Base-by-base conservation (phyloP, 345 rosid genomes). In the Kandelia obovata region DNA sequence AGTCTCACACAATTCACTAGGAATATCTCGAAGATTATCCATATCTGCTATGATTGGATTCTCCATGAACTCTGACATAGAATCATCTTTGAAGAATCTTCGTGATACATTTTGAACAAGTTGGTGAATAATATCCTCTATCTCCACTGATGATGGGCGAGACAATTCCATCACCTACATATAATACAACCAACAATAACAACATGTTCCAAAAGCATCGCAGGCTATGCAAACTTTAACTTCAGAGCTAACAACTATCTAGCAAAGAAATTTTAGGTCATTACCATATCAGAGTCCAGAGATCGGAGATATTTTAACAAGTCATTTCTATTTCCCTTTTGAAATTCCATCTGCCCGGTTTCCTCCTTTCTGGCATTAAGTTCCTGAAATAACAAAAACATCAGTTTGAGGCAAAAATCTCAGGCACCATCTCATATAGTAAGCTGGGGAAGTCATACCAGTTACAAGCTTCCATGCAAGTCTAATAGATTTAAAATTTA, bases 251-350 rank as follows among this genome's bases (percentile, higher is more conserved):
- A 11, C 15, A 39, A 39, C 16, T 11, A 51, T 43, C 52, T 37
- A 46, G 13, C 66, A 65, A 21, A 27, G 58, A n/a, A 66, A 4
- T 15, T 26, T 13, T 4, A 57, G 28, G 62, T 1, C 1, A 65
- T 62, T 82, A 91, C 98, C 96, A 86, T 84, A 71, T 85, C 83
- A 4, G 89, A 67, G 81, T 89, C 94, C 76, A 93, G 79, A 26
- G 96, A 90, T 23, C 96, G 88, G 52, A 93, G 77, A 80, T 93
- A 93, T 74, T 93, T 93, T 75, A 93, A 82, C 70, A 93, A 80
- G 73, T 83, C 84, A 47, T 93, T 91, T 79, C 82, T 83, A 75
- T 67, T 86, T 68, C 81, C 87, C 75, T 73, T 86, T 61, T 81
- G 85, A 49, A 72, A 70, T 72, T 86, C 92, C 51, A 87, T 86